Base-by-base conservation (phyloP, 164 flowering plant genomes). In the Tetracentron sinense region DNA sequence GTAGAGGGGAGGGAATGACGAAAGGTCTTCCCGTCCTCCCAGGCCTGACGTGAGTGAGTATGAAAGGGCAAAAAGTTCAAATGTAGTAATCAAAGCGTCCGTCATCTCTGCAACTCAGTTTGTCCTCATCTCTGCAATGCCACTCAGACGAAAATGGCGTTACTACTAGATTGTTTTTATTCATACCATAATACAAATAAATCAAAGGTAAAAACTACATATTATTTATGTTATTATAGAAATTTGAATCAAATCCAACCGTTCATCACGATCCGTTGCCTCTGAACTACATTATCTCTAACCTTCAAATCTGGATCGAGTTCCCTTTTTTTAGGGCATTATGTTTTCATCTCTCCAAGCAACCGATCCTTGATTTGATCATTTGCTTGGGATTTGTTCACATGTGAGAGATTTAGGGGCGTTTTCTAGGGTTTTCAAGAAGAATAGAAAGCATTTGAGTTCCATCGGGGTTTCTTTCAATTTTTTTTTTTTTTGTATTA, bases 221-320 rank as follows among this genome's bases (percentile, higher is more conserved):
- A 29, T 46, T 15, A 16, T 10, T 48, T 42, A 44, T n/a, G n/a
- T n/a, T n/a, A 10, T 38, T 8, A 38, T 16, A 38, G 11, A 38
- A 10, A 4, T 16, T 4, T 16, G 14, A 42, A 30, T 61, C 46
- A 61, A 61, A 61, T 49, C 46, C 0, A 50, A 7, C 64, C 64
- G 64, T 61, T 50, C 44, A 61, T 49, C 55, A 27, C 20, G 4
- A 7, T 51, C 3, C 56, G 8, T 7, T 22, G 25, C 42, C 46
- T 47, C 21, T 33, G 0, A 25, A 31, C 30, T 62, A 29, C 19
- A 15, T 22, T 35, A 4, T 19, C 54, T 63, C 67, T n/a, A n/a
- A n/a, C n/a, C 67, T 63, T 21, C 30, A 63, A 63, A 54, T 63
- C 67, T 63, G 67, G 67, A 63, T 63, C 60, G 21, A 20, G 60